Evolutionary conservation across 1,284 basidiomycete species (phyloP).

Genomic region (Sanghuangporus weigelae): DNA sequence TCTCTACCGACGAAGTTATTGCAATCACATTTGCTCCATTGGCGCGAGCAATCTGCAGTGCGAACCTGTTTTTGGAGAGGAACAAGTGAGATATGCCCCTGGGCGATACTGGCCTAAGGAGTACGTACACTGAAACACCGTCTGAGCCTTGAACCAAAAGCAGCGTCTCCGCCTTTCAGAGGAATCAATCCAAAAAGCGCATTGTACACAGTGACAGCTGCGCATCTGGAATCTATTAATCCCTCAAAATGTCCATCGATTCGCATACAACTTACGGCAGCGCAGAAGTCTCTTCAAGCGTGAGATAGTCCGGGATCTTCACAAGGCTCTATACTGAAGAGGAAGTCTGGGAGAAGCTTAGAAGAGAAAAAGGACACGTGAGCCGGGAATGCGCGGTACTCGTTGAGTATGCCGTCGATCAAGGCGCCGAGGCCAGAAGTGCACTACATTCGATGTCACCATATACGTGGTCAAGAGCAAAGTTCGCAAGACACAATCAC

Average conservation of each 20-base stretch:
- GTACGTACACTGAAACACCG: conserved; percentile 46
- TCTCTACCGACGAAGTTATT: conserved; percentile 57
- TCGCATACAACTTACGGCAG: conserved; percentile 24
- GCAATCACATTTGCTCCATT: conserved; percentile 53
- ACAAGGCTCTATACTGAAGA: conserved; percentile 23
- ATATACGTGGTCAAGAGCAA: conserved; percentile 35
- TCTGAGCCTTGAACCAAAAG: conserved; percentile 54
- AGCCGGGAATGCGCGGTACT: conserved; percentile 44
- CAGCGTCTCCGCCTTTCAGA: conserved; percentile 40
- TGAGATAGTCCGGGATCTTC: conserved; percentile 39
- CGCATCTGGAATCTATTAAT: conserved; percentile 26
- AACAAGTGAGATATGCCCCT: background rate
- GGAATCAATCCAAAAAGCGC: conserved; percentile 35
- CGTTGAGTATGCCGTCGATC: conserved; percentile 53
- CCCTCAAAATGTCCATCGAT: background rate
- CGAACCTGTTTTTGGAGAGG: conserved; percentile 30
- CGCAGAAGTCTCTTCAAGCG: conserved; percentile 46
- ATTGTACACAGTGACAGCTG: conserved; percentile 49
- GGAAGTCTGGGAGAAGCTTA: background rate
- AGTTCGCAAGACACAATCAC: conserved; percentile 54
- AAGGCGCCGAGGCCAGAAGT: conserved; percentile 33
- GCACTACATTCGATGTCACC: conserved; percentile 32
- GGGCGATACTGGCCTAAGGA: background rate
- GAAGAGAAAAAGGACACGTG: conserved; percentile 26
- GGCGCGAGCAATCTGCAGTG: conserved; percentile 48